Percentiles rank a stretch among this genome's conserved stretches.
phyloP scores from a whole-genome alignment of 352 stramenopile genomes.

The Phytophthora constricta region DNA sequence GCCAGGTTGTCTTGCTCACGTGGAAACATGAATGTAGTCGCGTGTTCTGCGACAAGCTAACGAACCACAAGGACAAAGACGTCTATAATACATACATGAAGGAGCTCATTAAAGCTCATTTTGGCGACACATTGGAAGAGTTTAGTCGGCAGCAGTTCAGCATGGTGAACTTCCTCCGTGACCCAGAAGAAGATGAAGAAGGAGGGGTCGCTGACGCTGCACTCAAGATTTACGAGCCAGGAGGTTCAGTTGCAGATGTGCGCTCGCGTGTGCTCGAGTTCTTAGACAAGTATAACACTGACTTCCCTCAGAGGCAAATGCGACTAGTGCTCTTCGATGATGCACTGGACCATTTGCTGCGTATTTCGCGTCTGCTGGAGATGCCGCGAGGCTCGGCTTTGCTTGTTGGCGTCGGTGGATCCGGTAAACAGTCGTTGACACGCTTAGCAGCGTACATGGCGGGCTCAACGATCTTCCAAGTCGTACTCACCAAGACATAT shows the following conservation, averaged over 20 bases:
- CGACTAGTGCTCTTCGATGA: slow-evolving; percentile 99
- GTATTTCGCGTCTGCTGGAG: slow-evolving; percentile 96
- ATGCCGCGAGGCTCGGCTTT: slow-evolving; percentile 96
- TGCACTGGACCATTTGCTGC: slow-evolving; percentile 95
- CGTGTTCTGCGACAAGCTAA: slow-evolving; percentile 98
- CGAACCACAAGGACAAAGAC: slow-evolving; percentile 97
- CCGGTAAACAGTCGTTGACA: slow-evolving; percentile 97
- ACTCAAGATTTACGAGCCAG: slow-evolving; percentile 97
- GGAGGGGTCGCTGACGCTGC: slow-evolving; percentile 93
- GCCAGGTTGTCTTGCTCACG: slow-evolving; percentile 93
- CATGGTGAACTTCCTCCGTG: slow-evolving; percentile 98
- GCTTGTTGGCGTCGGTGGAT: slow-evolving; percentile 97
- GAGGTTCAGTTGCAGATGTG: slow-evolving; percentile 93
- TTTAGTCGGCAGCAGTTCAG: slow-evolving; percentile 82
- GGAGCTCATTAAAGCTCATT: slow-evolving; percentile 91
- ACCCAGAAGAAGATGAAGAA: slow-evolving; percentile 97
- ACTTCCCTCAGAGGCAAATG: slow-evolving; percentile 96
- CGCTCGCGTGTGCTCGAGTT: slow-evolving; percentile 94
- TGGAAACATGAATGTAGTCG: slow-evolving; percentile 98
- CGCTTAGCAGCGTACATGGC: slow-evolving; percentile 97
- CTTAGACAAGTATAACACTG: slow-evolving; percentile 97
- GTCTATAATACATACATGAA: slow-evolving; percentile 93
- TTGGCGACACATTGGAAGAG: slow-evolving; percentile 87
- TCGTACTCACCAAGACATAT: slow-evolving; percentile 99
- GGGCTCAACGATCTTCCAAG: slow-evolving; percentile 96